Percentiles rank a stretch among this genome's conserved stretches.
These are phyloP conservation scores for Macrophomina tecta DNA, from an alignment of 2,329 filamentous ascomycete species.

Conservation along the genomic window DNA sequence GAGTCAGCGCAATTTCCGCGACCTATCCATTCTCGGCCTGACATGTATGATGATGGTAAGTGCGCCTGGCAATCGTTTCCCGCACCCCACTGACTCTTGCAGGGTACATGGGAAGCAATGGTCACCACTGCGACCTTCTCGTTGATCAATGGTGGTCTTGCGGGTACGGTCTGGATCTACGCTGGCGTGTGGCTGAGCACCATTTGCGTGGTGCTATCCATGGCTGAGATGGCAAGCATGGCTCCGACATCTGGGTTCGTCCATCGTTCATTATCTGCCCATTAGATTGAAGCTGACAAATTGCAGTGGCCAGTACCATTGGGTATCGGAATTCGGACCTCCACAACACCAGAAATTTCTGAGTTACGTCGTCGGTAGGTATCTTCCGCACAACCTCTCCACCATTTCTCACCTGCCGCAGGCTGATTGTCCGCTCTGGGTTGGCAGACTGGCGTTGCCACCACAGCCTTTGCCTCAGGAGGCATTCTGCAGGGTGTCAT, in stretches of 20 bases:
- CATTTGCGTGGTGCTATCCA: conserved; percentile 19
- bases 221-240: conserved; percentile 30
- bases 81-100: background rate
- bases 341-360: conserved; percentile 27
- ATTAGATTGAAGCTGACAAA: background rate
- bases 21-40: conserved; percentile 58
- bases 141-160: conserved; percentile 26
- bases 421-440: background rate
- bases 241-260: conserved; percentile 20
- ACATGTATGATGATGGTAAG: conserved; percentile 51
- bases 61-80: too few species aligned
- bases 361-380: conserved; percentile 20
- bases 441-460: background rate
- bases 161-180: conserved; percentile 27
- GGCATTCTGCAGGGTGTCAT: conserved; percentile 5
- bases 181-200: background rate
- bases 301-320: background rate
- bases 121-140: background rate
- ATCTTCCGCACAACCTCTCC: background rate
- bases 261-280: background rate
- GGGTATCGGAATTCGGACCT: conserved; percentile 29
- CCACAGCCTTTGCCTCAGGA: background rate
- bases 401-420: background rate
- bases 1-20: conserved; percentile 54
- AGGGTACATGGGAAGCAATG: conserved; percentile 14